phyloP scores from a whole-genome alignment of 73 alveolate genomes.

The Blepharisma japonicum region DNA sequence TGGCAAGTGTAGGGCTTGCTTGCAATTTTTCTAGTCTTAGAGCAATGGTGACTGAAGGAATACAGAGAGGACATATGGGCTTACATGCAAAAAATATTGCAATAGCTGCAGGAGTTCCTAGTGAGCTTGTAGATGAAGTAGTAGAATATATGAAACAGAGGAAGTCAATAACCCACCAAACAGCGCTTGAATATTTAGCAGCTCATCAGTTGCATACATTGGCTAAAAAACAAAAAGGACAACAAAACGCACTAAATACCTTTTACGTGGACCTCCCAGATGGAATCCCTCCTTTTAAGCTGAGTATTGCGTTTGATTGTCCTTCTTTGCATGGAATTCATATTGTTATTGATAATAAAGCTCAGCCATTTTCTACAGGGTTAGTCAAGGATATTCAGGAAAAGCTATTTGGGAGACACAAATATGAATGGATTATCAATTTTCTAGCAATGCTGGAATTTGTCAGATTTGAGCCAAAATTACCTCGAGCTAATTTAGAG shows the following conservation, averaged over 20 bases:
- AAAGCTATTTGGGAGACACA: constrained; percentile 48
- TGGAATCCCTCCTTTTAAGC: constrained; percentile 37
- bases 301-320: constrained; percentile 52
- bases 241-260: constrained; percentile 63
- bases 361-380: neutral
- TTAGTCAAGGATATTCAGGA: constrained; percentile 17
- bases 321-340: constrained; percentile 41
- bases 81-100: constrained; percentile 97
- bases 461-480: constrained; percentile 43
- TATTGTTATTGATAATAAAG: constrained; percentile 19
- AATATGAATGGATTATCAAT: constrained; percentile 57
- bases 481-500: constrained; percentile 34
- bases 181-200: constrained; percentile 82
- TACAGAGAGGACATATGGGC: constrained; percentile 95
- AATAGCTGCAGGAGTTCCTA: constrained; percentile 89
- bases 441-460: constrained; percentile 44
- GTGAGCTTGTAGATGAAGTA: constrained; percentile 81
- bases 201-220: constrained; percentile 70
- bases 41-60: constrained; percentile 94
- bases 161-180: constrained; percentile 71
- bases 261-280: constrained; percentile 80
- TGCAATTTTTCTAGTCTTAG: constrained; percentile 93
- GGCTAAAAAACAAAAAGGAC: constrained; percentile 39
- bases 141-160: constrained; percentile 88
- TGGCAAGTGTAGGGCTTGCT: constrained; percentile 93